Conservation (phyloP, 257 asterid genomes). For the Capsicum pubescens region DNA sequence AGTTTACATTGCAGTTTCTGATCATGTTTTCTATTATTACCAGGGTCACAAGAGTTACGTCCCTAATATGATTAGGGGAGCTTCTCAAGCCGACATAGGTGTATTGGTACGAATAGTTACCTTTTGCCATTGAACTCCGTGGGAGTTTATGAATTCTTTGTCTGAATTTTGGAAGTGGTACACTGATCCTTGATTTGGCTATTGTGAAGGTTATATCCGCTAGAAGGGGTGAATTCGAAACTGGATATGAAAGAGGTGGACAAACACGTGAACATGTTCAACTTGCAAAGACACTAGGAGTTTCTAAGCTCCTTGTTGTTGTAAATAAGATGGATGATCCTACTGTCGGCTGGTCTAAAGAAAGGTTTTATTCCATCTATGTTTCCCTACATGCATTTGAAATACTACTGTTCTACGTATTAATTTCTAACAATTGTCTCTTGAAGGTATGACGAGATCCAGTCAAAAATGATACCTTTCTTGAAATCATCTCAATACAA, state of each 20-base stretch:
- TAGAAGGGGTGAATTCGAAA: constrained; percentile 93
- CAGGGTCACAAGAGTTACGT: constrained; percentile 99
- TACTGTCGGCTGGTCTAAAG: constrained; percentile 94
- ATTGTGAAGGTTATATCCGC: constrained; percentile 83
- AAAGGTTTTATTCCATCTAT: constrained; percentile 61
- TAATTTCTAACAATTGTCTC: constrained; percentile 29
- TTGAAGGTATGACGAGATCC: constrained; percentile 94
- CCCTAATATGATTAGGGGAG: constrained; percentile 98
- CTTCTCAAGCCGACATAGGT: constrained; percentile 97
- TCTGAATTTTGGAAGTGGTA: background rate
- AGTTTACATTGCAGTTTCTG: background rate
- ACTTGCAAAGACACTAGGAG: constrained; percentile 95
- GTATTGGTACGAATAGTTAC: constrained; percentile 63
- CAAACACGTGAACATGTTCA: constrained; percentile 99
- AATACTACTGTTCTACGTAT: background rate
- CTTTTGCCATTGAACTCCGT: background rate
- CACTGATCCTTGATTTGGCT: constrained; percentile 14
- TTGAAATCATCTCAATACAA: constrained; percentile 84
- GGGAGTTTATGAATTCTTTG: constrained; percentile 19
- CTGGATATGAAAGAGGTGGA: constrained; percentile 99
- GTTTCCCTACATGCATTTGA: constrained; percentile 20
- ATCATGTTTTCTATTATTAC: constrained; percentile 15
- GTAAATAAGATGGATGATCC: constrained; percentile 99
- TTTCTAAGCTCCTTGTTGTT: constrained; percentile 85
- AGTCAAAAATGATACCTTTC: constrained; percentile 74